Percentiles rank a stretch among this genome's conserved stretches.
Conservation (phyloP, 2,329 filamentous ascomycete genomes). For the Sporothrix brasiliensis region DNA sequence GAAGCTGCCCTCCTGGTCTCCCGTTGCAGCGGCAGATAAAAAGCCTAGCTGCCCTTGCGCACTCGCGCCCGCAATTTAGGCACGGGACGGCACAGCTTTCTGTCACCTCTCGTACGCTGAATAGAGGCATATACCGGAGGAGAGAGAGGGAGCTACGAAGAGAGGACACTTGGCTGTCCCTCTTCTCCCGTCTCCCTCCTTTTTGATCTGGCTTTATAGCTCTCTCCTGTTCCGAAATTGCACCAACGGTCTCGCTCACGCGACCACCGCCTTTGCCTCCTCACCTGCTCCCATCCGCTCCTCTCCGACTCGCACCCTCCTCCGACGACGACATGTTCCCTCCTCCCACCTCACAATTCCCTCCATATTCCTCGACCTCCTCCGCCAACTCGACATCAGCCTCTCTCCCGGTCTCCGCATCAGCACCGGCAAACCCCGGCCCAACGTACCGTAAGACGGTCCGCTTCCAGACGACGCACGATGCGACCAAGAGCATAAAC, state of each 20-base stretch:
- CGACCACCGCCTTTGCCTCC: not conserved
- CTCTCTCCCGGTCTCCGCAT: not conserved
- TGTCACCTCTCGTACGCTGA: constrained; percentile 7
- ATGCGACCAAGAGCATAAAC: constrained; percentile 26
- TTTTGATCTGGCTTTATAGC: constrained; percentile 8
- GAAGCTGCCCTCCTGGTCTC: not conserved
- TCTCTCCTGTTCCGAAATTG: not conserved
- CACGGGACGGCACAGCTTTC: constrained; percentile 26
- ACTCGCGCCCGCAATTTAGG: constrained; percentile 8
- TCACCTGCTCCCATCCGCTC: not conserved
- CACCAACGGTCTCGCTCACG: not conserved
- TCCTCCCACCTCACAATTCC: constrained; percentile 20
- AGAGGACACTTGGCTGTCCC: constrained; percentile 32
- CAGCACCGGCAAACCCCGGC: not conserved
- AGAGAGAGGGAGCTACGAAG: constrained; percentile 33
- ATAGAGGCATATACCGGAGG: constrained; percentile 26
- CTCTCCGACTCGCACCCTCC: not conserved
- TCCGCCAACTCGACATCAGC: constrained; percentile 11
- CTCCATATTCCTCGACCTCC: constrained; percentile 26
- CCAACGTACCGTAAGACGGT: constrained; percentile 35
- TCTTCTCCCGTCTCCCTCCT: constrained; percentile 33
- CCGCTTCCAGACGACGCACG: constrained; percentile 33
- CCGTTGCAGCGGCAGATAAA: not conserved
- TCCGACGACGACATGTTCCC: constrained; percentile 31
- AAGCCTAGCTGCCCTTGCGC: not conserved